Evolutionary conservation across 2,329 filamentous ascomycete genomes (phyloP).

Genomic region (Fusarium drepaniforme): DNA sequence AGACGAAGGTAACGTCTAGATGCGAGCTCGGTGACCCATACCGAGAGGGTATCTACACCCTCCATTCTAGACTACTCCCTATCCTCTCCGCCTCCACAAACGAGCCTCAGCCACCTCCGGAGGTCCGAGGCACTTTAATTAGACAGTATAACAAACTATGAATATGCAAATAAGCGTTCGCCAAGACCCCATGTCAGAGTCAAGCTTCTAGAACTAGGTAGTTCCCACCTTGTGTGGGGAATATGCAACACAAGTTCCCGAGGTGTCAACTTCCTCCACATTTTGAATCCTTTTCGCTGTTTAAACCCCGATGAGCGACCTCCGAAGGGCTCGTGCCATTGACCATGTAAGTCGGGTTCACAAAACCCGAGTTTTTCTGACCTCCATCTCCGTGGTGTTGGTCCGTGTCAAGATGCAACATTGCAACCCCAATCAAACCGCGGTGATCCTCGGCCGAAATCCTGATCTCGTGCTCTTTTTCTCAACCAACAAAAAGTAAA

Average conservation of each 20-base stretch:
- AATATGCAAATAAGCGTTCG: constrained; percentile 18
- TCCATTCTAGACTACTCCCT: background rate
- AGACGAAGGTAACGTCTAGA: constrained; percentile 16
- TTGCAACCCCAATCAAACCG: constrained; percentile 8
- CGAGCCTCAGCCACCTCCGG: background rate
- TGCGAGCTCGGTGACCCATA: constrained; percentile 33
- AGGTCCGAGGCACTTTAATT: background rate
- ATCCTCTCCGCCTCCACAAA: background rate
- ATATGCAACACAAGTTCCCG: constrained; percentile 7
- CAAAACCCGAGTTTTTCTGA: constrained; percentile 30
- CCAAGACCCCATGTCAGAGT: background rate
- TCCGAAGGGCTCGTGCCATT: background rate
- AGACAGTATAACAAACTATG: background rate
- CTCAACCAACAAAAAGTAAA: background rate
- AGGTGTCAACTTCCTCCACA: constrained; percentile 12
- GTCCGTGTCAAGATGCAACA: background rate
- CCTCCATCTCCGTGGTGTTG: constrained; percentile 20
- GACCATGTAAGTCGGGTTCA: constrained; percentile 33
- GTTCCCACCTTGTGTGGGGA: constrained; percentile 25
- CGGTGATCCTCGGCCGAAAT: background rate
- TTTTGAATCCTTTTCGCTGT: constrained; percentile 12
- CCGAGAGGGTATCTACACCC: constrained; percentile 10
- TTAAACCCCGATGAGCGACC: constrained; percentile 16
- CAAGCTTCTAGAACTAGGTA: constrained; percentile 29
- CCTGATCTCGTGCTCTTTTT: constrained; percentile 16